Base-by-base conservation (phyloP, 2,329 filamentous ascomycete genomes). In the Verticillium albo-atrum region DNA sequence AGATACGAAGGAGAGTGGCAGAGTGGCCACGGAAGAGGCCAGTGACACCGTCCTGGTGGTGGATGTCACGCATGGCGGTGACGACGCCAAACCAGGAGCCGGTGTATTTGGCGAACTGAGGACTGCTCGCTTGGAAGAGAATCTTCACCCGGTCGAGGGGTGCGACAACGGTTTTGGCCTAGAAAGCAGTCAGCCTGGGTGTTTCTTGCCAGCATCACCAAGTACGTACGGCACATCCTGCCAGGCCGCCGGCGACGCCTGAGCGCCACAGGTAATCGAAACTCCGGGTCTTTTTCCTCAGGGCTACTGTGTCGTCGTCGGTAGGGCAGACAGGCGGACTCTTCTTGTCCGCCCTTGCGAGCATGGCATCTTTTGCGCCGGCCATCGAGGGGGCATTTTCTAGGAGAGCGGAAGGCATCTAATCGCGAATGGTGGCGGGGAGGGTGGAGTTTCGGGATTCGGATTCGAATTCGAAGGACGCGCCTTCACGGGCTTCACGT, bases 141-240 rank as follows among this genome's bases (percentile, higher is more conserved):
- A 99, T 99, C 77, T 99, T 99, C 69, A 99, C 95, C 65, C 95
- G 89, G 76, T 99, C 95, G 64, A 99, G 89, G 26, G 95, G 95
- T 26, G 92, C 95, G 37, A 99, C 96, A 6, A 96, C 81, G 0
- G 94, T 97, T 81, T 99, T 99, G 62, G 90, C 95, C 92, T 97
- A 67, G 56, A 62, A 62, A 56, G 47, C 52, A 25, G 60, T 67
- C 54, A 67, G 61, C 30, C 54, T n/a, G 9, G 6, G 23, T 4
- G 15, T 6, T 20, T 50, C 42, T n/a, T 25, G 9, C 4, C n/a
- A 9, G n/a, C 32, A 50, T 26, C 34, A n/a, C 20, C 25, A 30
- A 27, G 27, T 27, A 80, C 89, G 68, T 85, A 97, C 92, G 65
- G 91, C 92, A 77, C 92, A 97, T 65, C 94, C 95, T 57, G 95